Percentiles rank a stretch among this genome's conserved stretches.
Evolutionary conservation across 2,329 filamentous ascomycete species (phyloP).

Genomic region (Exserohilum rostratum): DNA sequence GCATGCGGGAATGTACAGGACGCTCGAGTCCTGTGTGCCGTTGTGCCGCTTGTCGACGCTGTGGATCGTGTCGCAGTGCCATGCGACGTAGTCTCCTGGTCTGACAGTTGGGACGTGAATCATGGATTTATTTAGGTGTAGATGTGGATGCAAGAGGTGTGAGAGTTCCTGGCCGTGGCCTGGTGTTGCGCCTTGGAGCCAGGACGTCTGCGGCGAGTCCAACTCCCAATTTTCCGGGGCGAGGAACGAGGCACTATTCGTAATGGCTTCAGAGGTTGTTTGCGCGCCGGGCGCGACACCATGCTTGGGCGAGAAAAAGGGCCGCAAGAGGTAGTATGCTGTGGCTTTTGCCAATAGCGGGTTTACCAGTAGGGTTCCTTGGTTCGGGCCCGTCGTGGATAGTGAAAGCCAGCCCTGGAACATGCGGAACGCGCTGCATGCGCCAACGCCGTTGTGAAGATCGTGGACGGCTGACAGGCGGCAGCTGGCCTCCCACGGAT

Average conservation of each 20-base stretch:
- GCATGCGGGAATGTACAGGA: constrained; percentile 87
- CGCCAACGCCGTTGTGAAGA: constrained; percentile 79
- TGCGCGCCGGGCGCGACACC: constrained; percentile 43
- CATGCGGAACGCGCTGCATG: constrained; percentile 84
- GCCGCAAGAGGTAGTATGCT: constrained; percentile 79
- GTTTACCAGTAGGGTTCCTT: constrained; percentile 84
- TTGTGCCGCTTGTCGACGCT: constrained; percentile 80
- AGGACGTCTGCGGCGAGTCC: constrained; percentile 58
- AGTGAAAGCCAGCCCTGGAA: constrained; percentile 90
- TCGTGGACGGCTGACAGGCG: constrained; percentile 73
- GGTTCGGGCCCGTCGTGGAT: constrained; percentile 71
- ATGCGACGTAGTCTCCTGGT: constrained; percentile 76
- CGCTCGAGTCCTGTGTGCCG: constrained; percentile 76
- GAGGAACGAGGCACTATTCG: constrained; percentile 51
- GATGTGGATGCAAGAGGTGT: constrained; percentile 69
- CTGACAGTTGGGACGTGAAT: constrained; percentile 70
- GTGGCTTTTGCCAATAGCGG: constrained; percentile 77
- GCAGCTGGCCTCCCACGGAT: constrained; percentile 78
- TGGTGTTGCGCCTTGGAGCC: constrained; percentile 72
- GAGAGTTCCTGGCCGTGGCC: constrained; percentile 74
- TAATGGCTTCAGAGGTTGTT: constrained; percentile 35
- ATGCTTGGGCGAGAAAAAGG: constrained; percentile 72
- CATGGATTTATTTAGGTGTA: constrained; percentile 72
- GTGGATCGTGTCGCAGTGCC: constrained; percentile 85
- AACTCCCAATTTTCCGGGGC: constrained; percentile 67